Conservation (phyloP, 345 rosid species). For the Mallotus nudiflorus region DNA sequence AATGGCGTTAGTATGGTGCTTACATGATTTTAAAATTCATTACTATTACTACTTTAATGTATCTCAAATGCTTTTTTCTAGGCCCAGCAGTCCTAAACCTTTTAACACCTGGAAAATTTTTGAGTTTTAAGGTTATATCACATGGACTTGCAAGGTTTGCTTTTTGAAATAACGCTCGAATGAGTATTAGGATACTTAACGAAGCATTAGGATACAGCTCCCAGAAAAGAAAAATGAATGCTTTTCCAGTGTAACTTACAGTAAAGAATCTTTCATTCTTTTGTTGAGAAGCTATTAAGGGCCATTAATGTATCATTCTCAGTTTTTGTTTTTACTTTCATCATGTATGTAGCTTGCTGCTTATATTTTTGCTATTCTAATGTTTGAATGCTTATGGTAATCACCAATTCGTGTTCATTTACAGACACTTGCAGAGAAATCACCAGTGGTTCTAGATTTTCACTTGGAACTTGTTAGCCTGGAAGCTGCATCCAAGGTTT, state of each 20-base stretch:
- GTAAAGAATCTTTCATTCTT: not conserved
- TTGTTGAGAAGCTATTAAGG: not conserved
- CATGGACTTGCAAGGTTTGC: not conserved
- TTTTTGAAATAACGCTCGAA: not conserved
- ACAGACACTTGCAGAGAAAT: conserved; percentile 78
- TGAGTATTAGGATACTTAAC: not conserved
- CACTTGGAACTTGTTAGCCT: conserved; percentile 79
- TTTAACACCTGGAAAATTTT: too few relatives aligned
- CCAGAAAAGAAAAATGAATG: not conserved
- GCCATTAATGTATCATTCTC: not conserved
- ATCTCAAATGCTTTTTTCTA: not conserved
- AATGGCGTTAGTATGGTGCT: too few relatives aligned
- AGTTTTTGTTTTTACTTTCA: conserved; percentile 3
- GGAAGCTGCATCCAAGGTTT: conserved; percentile 86
- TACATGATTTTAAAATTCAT: too few relatives aligned
- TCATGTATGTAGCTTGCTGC: not conserved
- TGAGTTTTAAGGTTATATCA: not conserved
- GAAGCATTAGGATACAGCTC: not conserved
- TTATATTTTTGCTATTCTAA: not conserved
- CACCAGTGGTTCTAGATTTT: conserved; percentile 79
- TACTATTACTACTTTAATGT: not conserved
- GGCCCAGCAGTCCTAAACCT: not conserved
- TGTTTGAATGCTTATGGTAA: not conserved
- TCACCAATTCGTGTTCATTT: not conserved
- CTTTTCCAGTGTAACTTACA: not conserved